These are phyloP conservation scores for Cichorium intybus DNA, from an alignment of 140 eudicot species.

Conservation along the genomic window DNA sequence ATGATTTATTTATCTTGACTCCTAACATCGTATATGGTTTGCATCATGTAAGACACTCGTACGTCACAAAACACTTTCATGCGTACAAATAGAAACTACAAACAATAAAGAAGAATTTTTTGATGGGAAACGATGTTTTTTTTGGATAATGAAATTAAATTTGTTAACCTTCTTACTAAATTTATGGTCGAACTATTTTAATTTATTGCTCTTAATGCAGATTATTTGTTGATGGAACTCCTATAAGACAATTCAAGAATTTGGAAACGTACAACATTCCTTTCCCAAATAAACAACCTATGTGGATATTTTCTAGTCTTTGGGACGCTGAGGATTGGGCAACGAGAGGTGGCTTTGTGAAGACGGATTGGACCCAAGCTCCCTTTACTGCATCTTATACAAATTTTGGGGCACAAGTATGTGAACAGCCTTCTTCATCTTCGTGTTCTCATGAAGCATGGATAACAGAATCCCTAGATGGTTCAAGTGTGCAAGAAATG, in stretches of 20 bases:
- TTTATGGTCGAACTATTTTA: neutral
- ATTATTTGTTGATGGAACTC: slow-evolving; percentile 18
- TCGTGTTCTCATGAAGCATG: slow-evolving; percentile 8
- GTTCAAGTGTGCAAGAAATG: slow-evolving; percentile 24
- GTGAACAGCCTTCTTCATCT: neutral
- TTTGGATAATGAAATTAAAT: neutral
- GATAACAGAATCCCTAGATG: slow-evolving; percentile 25
- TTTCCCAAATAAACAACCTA: neutral
- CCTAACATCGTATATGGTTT: neutral
- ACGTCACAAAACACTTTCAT: too few species aligned
- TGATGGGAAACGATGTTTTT: neutral
- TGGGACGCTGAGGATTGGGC: neutral
- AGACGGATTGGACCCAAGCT: neutral
- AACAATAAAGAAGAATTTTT: neutral
- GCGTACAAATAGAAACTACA: too few species aligned
- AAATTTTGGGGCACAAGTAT: slow-evolving; percentile 6
- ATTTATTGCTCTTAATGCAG: neutral
- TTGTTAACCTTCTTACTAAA: neutral
- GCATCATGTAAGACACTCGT: neutral
- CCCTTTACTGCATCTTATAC: neutral
- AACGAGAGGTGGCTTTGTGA: neutral
- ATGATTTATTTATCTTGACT: neutral
- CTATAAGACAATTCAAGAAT: slow-evolving; percentile 17
- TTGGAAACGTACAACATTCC: slow-evolving; percentile 7
- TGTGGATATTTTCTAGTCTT: neutral